phyloP scores from a whole-genome alignment of 2,329 filamentous ascomycete species.

The Pseudocercospora ulei region DNA sequence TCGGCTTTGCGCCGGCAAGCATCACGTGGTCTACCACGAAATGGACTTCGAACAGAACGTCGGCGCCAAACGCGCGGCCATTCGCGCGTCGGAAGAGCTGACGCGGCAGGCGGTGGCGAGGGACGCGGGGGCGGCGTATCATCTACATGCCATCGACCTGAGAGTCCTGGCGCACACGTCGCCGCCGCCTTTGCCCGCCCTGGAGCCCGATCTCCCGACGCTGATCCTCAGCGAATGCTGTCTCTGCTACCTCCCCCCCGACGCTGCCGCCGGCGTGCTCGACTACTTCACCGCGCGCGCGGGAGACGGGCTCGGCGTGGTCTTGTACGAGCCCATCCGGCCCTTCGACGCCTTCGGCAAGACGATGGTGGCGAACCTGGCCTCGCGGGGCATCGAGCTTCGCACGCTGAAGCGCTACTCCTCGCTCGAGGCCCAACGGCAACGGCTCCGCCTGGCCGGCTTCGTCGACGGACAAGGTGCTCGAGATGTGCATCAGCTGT shows the following conservation, averaged over 20 bases:
- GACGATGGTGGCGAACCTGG: slow-evolving; percentile 86
- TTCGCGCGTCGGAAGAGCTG: slow-evolving; percentile 24
- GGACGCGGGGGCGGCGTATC: slow-evolving; percentile 39
- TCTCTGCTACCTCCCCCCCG: slow-evolving; percentile 69
- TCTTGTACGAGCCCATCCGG: slow-evolving; percentile 82
- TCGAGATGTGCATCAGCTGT: slow-evolving; percentile 59
- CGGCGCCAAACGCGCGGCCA: slow-evolving; percentile 25
- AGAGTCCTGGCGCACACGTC: slow-evolving; percentile 45
- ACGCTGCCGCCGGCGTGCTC: slow-evolving; percentile 47
- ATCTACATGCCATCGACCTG: slow-evolving; percentile 56
- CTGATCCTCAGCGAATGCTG: slow-evolving; percentile 91
- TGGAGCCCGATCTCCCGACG: slow-evolving; percentile 57
- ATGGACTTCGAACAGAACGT: slow-evolving; percentile 70
- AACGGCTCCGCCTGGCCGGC: slow-evolving; percentile 56
- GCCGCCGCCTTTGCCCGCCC: slow-evolving; percentile 36
- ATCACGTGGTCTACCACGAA: slow-evolving; percentile 68
- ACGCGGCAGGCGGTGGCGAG: slow-evolving; percentile 20
- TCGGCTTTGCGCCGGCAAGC: slow-evolving; percentile 48
- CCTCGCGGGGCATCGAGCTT: slow-evolving; percentile 68
- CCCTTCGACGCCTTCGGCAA: slow-evolving; percentile 78
- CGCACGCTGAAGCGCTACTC: slow-evolving; percentile 69
- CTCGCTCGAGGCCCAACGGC: slow-evolving; percentile 57
- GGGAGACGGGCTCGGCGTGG: slow-evolving; percentile 47
- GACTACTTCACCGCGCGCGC: slow-evolving; percentile 34
- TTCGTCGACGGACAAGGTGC: slow-evolving; percentile 51